Conservation (phyloP, 2,329 filamentous ascomycete genomes). For the Diaporthe eres region DNA sequence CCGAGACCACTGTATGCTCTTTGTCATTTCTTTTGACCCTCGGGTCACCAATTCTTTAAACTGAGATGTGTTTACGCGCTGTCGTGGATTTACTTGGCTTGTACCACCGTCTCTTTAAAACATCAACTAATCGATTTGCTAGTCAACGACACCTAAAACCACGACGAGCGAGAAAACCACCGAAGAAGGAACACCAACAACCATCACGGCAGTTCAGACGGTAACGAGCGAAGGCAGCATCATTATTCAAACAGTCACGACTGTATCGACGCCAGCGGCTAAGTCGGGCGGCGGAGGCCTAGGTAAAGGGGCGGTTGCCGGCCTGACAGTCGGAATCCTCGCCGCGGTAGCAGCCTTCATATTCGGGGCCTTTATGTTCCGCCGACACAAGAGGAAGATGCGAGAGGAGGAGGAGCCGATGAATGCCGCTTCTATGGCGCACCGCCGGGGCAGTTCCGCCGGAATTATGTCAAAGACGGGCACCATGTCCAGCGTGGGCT, state of each 20-base stretch:
- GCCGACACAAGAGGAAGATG: constrained; percentile 52
- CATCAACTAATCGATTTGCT: constrained; percentile 34
- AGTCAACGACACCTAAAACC: constrained; percentile 44
- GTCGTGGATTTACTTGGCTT: neutral
- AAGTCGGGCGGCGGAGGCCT: constrained; percentile 50
- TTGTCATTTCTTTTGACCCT: constrained; percentile 5
- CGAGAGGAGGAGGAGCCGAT: constrained; percentile 60
- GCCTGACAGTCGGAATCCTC: constrained; percentile 66
- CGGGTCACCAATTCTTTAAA: neutral
- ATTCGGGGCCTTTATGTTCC: constrained; percentile 58
- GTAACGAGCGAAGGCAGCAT: constrained; percentile 68
- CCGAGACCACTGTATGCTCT: constrained; percentile 35
- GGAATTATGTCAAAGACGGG: constrained; percentile 61
- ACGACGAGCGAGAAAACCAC: constrained; percentile 45
- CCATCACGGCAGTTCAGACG: constrained; percentile 59
- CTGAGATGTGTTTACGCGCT: neutral
- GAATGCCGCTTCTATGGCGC: constrained; percentile 58
- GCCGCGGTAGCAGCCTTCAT: constrained; percentile 46
- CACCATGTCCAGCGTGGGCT: constrained; percentile 56
- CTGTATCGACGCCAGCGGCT: constrained; percentile 57
- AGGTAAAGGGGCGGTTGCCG: constrained; percentile 63
- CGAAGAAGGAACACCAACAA: constrained; percentile 50
- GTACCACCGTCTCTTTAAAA: neutral
- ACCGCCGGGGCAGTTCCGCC: constrained; percentile 65
- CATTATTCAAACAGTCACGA: constrained; percentile 64